phyloP scores from a whole-genome alignment of 1,284 basidiomycete genomes.

The Tetrapyrgos nigripes region DNA sequence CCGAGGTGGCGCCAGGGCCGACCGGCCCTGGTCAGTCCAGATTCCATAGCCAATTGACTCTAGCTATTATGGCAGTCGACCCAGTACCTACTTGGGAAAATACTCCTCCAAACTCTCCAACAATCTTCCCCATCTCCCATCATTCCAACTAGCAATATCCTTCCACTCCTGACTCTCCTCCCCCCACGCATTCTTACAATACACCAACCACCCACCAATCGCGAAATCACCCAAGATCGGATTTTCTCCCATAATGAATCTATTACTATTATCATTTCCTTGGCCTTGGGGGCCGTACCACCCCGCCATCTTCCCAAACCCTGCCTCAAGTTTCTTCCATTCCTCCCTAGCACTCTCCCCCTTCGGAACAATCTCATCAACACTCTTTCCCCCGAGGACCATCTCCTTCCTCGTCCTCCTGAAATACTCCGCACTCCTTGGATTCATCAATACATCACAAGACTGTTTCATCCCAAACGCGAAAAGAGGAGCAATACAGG shows the following conservation, averaged over 20 bases:
- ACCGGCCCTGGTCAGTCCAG: too few species aligned
- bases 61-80: too few species aligned
- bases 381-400: slow-evolving; percentile 27
- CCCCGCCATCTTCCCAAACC: neutral
- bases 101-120: slow-evolving; percentile 28
- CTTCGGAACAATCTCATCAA: neutral
- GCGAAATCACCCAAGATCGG: slow-evolving; percentile 39
- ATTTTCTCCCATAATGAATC: slow-evolving; percentile 18
- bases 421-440: slow-evolving; percentile 37
- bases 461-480: neutral
- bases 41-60: too few species aligned
- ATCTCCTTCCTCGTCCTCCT: slow-evolving; percentile 34
- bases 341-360: neutral
- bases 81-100: too few species aligned
- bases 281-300: too few species aligned
- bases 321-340: neutral
- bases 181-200: slow-evolving; percentile 23
- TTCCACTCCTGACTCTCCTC: slow-evolving; percentile 35
- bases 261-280: neutral
- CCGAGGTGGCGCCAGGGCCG: too few species aligned
- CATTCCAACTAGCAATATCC: slow-evolving; percentile 27
- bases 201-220: slow-evolving; percentile 25
- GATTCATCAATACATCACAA: slow-evolving; percentile 25
- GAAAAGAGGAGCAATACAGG: neutral
- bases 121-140: slow-evolving; percentile 34